Conservation (phyloP, 371 early-diverging fungal species). For the Caulochytrium protostelioides region DNA sequence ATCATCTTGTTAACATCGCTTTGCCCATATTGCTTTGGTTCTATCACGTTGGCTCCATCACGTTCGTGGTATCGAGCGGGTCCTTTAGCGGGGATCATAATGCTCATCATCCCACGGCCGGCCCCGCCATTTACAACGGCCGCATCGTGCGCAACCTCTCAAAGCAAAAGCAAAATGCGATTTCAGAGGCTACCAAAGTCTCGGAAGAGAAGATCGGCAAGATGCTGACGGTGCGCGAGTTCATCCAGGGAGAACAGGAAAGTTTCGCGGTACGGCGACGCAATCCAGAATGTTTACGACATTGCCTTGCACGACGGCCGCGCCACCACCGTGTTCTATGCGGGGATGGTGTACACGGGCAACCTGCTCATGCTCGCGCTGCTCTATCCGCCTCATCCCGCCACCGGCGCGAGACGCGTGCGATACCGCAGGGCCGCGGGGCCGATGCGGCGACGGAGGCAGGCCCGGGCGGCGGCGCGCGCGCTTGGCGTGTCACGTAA, state of each 20-base stretch:
- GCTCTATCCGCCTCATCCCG: too few relatives aligned
- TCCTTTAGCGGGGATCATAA: slow-evolving; percentile 54
- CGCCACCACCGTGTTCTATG: slow-evolving; percentile 54
- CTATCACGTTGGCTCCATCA: too few relatives aligned
- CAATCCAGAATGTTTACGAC: slow-evolving; percentile 33
- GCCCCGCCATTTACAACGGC: slow-evolving; percentile 49
- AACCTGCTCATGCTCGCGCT: slow-evolving; percentile 31
- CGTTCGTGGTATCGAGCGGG: too few relatives aligned
- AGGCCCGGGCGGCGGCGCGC: too few relatives aligned
- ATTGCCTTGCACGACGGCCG: slow-evolving; percentile 42
- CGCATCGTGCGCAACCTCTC: slow-evolving; percentile 41
- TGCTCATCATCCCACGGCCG: slow-evolving; percentile 49
- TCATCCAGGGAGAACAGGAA: slow-evolving; percentile 42
- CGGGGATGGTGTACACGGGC: slow-evolving; percentile 13
- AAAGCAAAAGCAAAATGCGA: slow-evolving; percentile 40
- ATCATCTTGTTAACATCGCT: too few relatives aligned
- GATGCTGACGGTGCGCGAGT: slow-evolving; percentile 56
- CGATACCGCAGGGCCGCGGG: too few relatives aligned
- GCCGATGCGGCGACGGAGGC: too few relatives aligned
- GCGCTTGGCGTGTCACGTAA: too few relatives aligned
- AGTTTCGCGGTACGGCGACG: slow-evolving; percentile 24
- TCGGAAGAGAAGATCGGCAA: slow-evolving; percentile 48
- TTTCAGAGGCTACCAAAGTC: slow-evolving; percentile 47
- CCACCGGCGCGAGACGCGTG: too few relatives aligned
- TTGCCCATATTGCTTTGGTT: too few relatives aligned